phyloP scores from a whole-genome alignment of 2,329 filamentous ascomycete genomes.

The Fusarium burgessii region DNA sequence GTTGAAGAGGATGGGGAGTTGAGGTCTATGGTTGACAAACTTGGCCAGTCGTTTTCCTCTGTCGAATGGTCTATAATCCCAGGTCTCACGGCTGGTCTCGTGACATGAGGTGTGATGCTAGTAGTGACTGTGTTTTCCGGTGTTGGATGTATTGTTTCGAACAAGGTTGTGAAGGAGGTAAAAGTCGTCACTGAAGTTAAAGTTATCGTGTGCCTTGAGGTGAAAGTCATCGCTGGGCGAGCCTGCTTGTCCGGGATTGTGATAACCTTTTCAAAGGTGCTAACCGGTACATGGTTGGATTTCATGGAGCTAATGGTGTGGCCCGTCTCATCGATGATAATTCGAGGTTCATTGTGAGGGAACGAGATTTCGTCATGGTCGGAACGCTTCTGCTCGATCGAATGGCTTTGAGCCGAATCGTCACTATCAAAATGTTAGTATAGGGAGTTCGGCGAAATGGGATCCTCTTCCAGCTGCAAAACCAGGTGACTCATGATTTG shows the following conservation, averaged over 20 bases:
- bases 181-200: neutral
- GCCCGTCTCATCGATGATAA: neutral
- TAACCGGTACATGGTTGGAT: neutral
- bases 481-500: too few relatives aligned
- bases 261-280: neutral
- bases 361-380: neutral
- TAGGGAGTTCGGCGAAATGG: too few relatives aligned
- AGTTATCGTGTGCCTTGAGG: neutral
- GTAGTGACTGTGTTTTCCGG: neutral
- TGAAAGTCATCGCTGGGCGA: neutral
- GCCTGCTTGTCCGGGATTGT: neutral
- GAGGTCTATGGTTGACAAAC: neutral
- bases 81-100: neutral
- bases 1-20: neutral
- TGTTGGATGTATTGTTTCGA: neutral
- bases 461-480: too few relatives aligned
- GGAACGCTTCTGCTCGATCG: neutral
- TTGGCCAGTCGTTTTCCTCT: neutral
- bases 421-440: neutral
- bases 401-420: neutral
- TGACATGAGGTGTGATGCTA: neutral
- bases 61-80: neutral
- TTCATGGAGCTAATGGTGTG: neutral
- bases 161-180: neutral
- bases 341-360: neutral